Base-by-base conservation (phyloP, 306 rosid species). In the Cucurbita moschata region DNA sequence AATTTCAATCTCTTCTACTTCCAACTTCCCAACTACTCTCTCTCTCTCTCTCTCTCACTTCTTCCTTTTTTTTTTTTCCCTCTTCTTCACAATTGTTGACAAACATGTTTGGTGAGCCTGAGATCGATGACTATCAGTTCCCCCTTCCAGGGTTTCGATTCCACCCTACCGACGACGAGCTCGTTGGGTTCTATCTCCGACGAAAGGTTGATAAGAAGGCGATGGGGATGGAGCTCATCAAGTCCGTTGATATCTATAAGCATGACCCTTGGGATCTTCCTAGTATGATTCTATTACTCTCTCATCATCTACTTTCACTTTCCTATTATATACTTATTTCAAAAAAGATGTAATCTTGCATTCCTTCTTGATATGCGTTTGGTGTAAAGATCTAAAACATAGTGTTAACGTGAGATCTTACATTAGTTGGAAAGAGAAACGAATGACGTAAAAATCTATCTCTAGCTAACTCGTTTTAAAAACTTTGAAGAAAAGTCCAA, bases 131-230 rank as follows among this genome's bases (percentile, higher is more conserved):
- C 4, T 46, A 46, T 46, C 77, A 73, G 26, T 42, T 73, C 35
- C 84, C 79, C 77, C 93, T 90, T 64, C 98, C 98, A 0, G 98
- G 98, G 67, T 93, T 90, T 76, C 81, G 98, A 0, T 93, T 93
- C 67, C 97, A 93, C 57, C 98, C 98, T 5, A 90, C 98, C 2
- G 98, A 93, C 56, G 92, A 93, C 78, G 98, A 93, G 23, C 98
- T 93, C 13, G 89, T 93, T 2, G 83, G 86, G n/a, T 93, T 93
- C 71, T 93, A 93, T 79, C 98, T 93, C 59, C 77, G 78, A 30
- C 80, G 96, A 75, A 93, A 90, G 83, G 88, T 93, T 39, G 83
- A 85, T 42, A 86, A 83, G 43, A 93, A 86, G 82, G 83, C 87
- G 4, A 78, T 80, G 71, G 46, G 76, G 71, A 53, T 88, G 4